These are phyloP conservation scores for Taphrina wiesneri DNA, from an alignment of 1,139 yeast genomes.

Conservation along the genomic window DNA sequence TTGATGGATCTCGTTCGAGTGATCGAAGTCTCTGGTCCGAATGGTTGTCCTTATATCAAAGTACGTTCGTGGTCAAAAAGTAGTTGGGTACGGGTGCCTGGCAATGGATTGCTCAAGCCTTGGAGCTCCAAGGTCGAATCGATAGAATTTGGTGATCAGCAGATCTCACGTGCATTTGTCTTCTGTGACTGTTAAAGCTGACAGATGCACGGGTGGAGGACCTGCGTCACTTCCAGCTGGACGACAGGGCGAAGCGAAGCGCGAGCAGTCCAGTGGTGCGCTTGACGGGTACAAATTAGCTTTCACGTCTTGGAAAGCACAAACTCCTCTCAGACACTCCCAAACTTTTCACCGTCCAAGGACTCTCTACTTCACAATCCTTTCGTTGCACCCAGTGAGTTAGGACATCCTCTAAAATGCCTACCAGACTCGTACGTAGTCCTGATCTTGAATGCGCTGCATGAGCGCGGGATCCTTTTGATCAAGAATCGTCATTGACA, in stretches of 20 bases:
- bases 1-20: constrained; percentile 9
- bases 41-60: background rate
- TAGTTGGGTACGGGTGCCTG: background rate
- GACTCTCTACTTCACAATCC: background rate
- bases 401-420: constrained; percentile 55
- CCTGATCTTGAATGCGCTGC: background rate
- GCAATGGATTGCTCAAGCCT: too few relatives aligned
- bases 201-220: too few relatives aligned
- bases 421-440: constrained; percentile 83
- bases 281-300: background rate
- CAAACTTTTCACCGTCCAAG: background rate
- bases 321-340: background rate
- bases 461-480: background rate
- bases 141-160: background rate
- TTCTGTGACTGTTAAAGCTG: too few relatives aligned
- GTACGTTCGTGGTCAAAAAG: background rate
- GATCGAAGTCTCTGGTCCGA: constrained; percentile 19
- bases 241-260: too few relatives aligned
- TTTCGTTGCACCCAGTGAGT: constrained; percentile 5
- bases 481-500: background rate
- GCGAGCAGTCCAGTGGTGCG: background rate
- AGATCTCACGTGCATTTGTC: too few relatives aligned
- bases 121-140: too few relatives aligned
- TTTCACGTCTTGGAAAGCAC: background rate
- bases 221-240: too few relatives aligned